These are phyloP conservation scores for Penicillium herquei DNA, from an alignment of 495 filamentous ascomycete genomes.

Conservation along the genomic window DNA sequence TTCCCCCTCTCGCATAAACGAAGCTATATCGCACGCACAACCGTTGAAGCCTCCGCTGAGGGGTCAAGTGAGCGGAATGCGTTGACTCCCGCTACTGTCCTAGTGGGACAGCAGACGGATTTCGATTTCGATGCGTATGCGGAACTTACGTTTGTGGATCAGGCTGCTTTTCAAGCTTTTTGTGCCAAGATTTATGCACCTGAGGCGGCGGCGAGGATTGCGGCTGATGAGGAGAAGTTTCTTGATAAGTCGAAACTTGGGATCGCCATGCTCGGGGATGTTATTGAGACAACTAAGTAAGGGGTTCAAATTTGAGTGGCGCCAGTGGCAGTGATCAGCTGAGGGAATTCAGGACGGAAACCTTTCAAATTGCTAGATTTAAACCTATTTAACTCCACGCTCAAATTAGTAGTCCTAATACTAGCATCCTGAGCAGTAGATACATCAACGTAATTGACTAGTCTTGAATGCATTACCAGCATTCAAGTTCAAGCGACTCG, in stretches of 20 bases:
- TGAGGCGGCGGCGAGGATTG: constrained; percentile 22
- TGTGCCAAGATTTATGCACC: constrained; percentile 21
- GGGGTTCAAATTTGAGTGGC: too few relatives aligned
- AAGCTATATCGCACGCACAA: constrained; percentile 12
- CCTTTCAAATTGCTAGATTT: too few relatives aligned
- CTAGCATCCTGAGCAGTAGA: too few relatives aligned
- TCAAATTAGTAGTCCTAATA: too few relatives aligned
- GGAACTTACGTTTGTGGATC: constrained; percentile 33
- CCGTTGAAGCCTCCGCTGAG: constrained; percentile 8
- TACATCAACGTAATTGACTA: too few relatives aligned
- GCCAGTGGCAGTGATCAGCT: too few relatives aligned
- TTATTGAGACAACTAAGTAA: constrained; percentile 11
- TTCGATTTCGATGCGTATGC: constrained; percentile 40
- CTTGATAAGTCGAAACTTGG: constrained; percentile 25
- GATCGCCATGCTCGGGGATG: constrained; percentile 27
- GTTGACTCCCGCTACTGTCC: constrained; percentile 26
- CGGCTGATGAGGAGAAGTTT: constrained; percentile 32
- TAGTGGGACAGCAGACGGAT: constrained; percentile 32
- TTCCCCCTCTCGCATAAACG: neutral
- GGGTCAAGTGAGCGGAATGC: constrained; percentile 16
- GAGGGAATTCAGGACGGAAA: too few relatives aligned
- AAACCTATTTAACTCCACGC: too few relatives aligned
- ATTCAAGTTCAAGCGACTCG: too few relatives aligned
- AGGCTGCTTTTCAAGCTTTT: constrained; percentile 29
- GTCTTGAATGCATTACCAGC: too few relatives aligned